A percentile compares a stretch with the other conserved stretches of the same genome.
These are phyloP conservation scores for Cutaneotrichosporon dermatis DNA, from an alignment of 1,284 basidiomycete species.

Conservation along the genomic window DNA sequence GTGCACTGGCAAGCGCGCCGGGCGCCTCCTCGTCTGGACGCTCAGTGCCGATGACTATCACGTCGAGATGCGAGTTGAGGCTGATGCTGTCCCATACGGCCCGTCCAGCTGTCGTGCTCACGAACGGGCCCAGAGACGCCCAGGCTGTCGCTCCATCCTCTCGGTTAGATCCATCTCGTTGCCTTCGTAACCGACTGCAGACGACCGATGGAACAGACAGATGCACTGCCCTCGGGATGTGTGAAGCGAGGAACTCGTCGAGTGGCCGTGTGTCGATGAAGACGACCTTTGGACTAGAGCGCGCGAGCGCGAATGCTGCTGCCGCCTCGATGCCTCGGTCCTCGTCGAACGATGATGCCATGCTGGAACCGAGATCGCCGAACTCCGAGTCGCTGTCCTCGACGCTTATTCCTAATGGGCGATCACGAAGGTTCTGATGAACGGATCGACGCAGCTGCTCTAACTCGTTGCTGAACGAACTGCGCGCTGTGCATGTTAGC, in stretches of 20 bases:
- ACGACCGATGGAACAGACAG: slow-evolving; percentile 79
- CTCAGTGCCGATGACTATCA: slow-evolving; percentile 24
- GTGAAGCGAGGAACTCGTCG: slow-evolving; percentile 59
- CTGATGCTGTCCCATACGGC: slow-evolving; percentile 58
- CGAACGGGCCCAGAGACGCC: slow-evolving; percentile 65
- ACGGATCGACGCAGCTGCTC: slow-evolving; percentile 34
- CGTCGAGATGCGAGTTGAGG: slow-evolving; percentile 49
- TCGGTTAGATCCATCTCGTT: slow-evolving; percentile 16
- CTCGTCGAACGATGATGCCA: neutral
- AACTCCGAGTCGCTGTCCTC: slow-evolving; percentile 19
- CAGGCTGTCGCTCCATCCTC: slow-evolving; percentile 46
- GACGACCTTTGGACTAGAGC: slow-evolving; percentile 41
- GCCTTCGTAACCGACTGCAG: slow-evolving; percentile 69
- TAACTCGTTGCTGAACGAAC: slow-evolving; percentile 29
- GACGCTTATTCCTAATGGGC: slow-evolving; percentile 26
- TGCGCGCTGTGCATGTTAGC: slow-evolving; percentile 9
- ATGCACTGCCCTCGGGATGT: slow-evolving; percentile 66
- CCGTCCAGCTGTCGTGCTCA: slow-evolving; percentile 68
- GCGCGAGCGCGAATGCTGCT: slow-evolving; percentile 18
- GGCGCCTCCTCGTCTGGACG: slow-evolving; percentile 23
- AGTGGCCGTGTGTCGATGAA: slow-evolving; percentile 74
- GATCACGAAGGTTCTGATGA: slow-evolving; percentile 32
- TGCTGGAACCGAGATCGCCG: neutral
- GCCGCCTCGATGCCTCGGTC: slow-evolving; percentile 15
- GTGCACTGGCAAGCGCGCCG: slow-evolving; percentile 18